These are phyloP conservation scores for Tuber umbilicatum DNA, from an alignment of 495 filamentous ascomycete species.

Conservation along the genomic window DNA sequence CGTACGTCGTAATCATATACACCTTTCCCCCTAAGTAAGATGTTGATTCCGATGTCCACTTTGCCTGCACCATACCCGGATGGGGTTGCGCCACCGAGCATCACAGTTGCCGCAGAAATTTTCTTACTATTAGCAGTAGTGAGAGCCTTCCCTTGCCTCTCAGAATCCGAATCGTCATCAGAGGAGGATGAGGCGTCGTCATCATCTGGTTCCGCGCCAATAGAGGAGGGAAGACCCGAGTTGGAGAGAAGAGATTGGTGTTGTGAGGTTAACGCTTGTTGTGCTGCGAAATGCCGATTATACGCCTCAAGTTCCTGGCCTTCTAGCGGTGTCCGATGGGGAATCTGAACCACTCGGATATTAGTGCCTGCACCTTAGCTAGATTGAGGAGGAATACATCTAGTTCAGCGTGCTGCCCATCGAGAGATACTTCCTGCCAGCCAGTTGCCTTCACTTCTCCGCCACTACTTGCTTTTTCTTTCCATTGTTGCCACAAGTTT, in stretches of 20 bases:
- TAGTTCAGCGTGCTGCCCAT: slow-evolving; percentile 21
- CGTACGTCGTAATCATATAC: slow-evolving; percentile 88
- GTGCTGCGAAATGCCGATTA: slow-evolving; percentile 82
- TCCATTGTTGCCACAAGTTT: slow-evolving; percentile 38
- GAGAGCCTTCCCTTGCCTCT: slow-evolving; percentile 84
- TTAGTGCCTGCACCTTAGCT: slow-evolving; percentile 1
- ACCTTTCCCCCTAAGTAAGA: slow-evolving; percentile 78
- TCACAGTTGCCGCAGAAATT: slow-evolving; percentile 71
- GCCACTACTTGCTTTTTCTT: slow-evolving; percentile 15
- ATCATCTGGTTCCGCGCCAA: slow-evolving; percentile 54
- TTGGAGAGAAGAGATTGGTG: slow-evolving; percentile 31
- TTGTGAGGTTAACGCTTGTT: slow-evolving; percentile 41
- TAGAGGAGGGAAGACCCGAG: slow-evolving; percentile 25
- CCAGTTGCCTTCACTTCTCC: slow-evolving; percentile 25
- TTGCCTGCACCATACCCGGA: slow-evolving; percentile 59
- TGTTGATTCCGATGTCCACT: slow-evolving; percentile 80
- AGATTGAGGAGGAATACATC: slow-evolving; percentile 16
- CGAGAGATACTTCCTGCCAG: slow-evolving; percentile 30
- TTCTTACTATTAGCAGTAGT: slow-evolving; percentile 49
- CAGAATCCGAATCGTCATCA: slow-evolving; percentile 77
- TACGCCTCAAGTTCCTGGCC: slow-evolving; percentile 70
- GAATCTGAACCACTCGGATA: slow-evolving; percentile 12
- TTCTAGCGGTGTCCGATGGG: slow-evolving; percentile 56
- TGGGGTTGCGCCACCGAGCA: slow-evolving; percentile 44
- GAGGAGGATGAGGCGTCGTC: slow-evolving; percentile 79